Base-by-base conservation (phyloP, 1,284 basidiomycete species). In the Nidula niveotomentosa region DNA sequence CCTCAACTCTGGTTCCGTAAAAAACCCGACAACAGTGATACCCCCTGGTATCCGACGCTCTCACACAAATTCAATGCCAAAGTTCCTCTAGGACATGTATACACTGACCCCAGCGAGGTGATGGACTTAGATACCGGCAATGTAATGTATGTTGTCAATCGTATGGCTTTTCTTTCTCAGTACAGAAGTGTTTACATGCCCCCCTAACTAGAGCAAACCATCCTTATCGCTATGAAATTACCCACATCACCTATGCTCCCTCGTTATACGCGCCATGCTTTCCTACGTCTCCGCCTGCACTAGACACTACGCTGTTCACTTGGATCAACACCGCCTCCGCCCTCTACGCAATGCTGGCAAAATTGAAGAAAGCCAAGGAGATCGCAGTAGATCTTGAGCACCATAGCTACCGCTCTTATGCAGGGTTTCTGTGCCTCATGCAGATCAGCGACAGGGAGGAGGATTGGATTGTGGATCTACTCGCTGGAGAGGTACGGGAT, bases 371-470 rank as follows among this genome's bases (percentile, higher is more conserved):
- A 9, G 82, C 81, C n/a, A 76, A 73, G 45, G 95, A 97, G 70
- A 87, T 99, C 52, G 96, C 96, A 1, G 81, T 99, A 39, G 96
- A 99, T 71, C 77, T 99, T 47, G 96, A 99, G 70, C 91, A 98
- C 67, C 95, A 98, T 76, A 88, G 84, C 60, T 91, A 89, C 64
- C 82, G 94, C 48, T 87, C 88, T 3, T 98, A 91, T 70, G 74
- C 76, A 17, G 96, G 97, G 0, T 92, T 98, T 63, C 82, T 96
- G 9, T 98, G 95, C 65, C 75, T 99, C 55, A 96, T 98, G 86
- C 96, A 97, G 70, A 82, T 96, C 61, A 94, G 91, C 61, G 94
- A 93, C 1, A 77, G 94, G 47, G 82, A 87, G 33, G 81, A 85
- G 57, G 96, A 98, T 69, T 98, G 86, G 76, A 81, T 98, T 23